Evolutionary conservation across 1,284 basidiomycete genomes (phyloP), one percentile per base, ranked within the genome.

Genomic region (Tausonia pullulans): DNA sequence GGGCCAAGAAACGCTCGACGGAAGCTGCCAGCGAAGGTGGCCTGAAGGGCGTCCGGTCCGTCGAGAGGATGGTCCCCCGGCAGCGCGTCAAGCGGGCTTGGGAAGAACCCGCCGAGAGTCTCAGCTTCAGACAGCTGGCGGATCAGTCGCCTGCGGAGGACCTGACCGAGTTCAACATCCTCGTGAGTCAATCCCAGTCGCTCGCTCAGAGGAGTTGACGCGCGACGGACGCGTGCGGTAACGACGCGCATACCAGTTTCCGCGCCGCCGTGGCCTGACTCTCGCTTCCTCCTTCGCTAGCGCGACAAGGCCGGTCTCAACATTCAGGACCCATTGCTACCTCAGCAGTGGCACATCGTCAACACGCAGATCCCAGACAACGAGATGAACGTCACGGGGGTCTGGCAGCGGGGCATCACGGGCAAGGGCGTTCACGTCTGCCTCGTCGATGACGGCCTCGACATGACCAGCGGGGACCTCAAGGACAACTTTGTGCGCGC

Each of bases 381-480:
- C 67, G 80, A 81, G 70, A 72, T 82, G 60, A 81, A 82, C 68
- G 76, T 81, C 14, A 78, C 79, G 5, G 74, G 73, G 0, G 70
- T 80, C 1, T 82, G 81, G 81, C 85, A 88, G 52, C 81, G 86
- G 77, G 90, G 90, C 1, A 82, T 93, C 68, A 89, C 86, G 0
- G 96, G 96, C 0, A 82, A 86, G 70, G 92, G 90, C 16, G 81
- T 98, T 56, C 87, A 88, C 60, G 85, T 93, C 5, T 90, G 90
- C 5, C 81, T 99, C 60, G 88, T 99, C 41, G 96, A 99, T 74
- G 96, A 99, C 74, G 96, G 96, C 0, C 77, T 99, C 69, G 96
- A 98, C 74, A 88, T 92, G 75, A 83, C 85, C 61, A 90, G 86
- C 71, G 84, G 86, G 40, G 95, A 98, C 76, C 80, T 98, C 58